Evolutionary conservation across 2,329 filamentous ascomycete genomes (phyloP).

Genomic region (Calonectria pseudoturangicola): DNA sequence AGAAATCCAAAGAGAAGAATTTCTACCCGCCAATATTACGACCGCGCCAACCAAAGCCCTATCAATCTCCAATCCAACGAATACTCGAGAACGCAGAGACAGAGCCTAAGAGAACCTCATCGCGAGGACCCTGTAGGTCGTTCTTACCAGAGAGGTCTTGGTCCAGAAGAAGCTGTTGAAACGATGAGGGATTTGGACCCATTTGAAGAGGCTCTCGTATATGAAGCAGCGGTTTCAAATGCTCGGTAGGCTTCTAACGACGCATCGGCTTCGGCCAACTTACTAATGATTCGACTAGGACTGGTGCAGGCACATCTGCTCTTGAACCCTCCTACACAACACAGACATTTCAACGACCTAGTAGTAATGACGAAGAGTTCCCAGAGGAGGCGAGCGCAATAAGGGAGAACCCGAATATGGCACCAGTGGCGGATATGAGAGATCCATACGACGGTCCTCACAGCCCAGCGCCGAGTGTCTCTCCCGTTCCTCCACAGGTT

Average conservation of each 20-base stretch:
- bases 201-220: neutral
- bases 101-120: neutral
- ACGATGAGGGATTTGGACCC: neutral
- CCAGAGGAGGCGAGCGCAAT: neutral
- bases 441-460: slow-evolving; percentile 8
- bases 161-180: neutral
- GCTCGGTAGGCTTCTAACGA: slow-evolving; percentile 3
- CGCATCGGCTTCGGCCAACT: neutral
- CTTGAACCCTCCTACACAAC: slow-evolving; percentile 4
- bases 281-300: neutral
- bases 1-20: neutral
- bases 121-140: neutral
- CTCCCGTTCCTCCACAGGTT: neutral
- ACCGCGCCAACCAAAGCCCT: neutral
- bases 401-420: neutral
- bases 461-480: neutral
- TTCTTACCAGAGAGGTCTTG: neutral
- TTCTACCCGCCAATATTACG: neutral
- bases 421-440: slow-evolving; percentile 2
- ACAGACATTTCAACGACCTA: neutral
- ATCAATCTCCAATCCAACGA: neutral
- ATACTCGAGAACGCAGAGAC: neutral
- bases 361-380: too few relatives aligned
- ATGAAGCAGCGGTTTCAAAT: neutral
- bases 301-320: neutral